Conservation (phyloP, 2,329 filamentous ascomycete species). For the Sporothrix pallida region DNA sequence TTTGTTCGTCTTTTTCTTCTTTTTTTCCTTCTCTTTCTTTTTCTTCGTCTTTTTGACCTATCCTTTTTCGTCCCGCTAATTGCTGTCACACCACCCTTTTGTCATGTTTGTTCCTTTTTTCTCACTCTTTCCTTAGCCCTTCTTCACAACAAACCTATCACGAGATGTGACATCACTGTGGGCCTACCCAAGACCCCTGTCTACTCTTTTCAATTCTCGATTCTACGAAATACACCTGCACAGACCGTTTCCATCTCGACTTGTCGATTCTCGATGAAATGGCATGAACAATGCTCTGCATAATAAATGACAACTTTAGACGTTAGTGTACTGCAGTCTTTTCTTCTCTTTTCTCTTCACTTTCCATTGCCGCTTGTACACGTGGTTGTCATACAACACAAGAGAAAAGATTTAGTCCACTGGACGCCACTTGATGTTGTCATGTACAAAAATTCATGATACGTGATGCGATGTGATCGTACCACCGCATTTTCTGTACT, state of each 20-base stretch:
- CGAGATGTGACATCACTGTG: slow-evolving; percentile 21
- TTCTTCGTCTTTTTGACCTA: background rate
- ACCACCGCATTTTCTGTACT: too few relatives aligned
- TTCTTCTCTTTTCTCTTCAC: background rate
- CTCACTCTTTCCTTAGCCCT: background rate
- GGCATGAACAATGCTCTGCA: background rate
- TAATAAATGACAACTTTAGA: background rate
- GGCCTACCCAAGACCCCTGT: background rate
- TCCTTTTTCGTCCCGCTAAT: background rate
- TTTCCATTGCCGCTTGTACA: slow-evolving; percentile 2
- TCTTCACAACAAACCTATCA: background rate
- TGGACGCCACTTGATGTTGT: too few relatives aligned
- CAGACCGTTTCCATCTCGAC: too few relatives aligned
- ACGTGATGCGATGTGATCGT: background rate
- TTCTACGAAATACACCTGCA: too few relatives aligned
- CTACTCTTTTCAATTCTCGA: too few relatives aligned
- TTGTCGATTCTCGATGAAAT: background rate
- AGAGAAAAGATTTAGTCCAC: background rate
- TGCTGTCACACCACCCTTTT: slow-evolving; percentile 11
- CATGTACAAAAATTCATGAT: background rate
- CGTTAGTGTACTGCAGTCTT: background rate
- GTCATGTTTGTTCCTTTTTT: background rate
- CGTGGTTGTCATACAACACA: slow-evolving; percentile 27
- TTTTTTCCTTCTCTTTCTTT: background rate
- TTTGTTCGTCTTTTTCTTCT: background rate